Evolutionary conservation across 805 yeast species (phyloP).

Genomic region (Starmerella apis): DNA sequence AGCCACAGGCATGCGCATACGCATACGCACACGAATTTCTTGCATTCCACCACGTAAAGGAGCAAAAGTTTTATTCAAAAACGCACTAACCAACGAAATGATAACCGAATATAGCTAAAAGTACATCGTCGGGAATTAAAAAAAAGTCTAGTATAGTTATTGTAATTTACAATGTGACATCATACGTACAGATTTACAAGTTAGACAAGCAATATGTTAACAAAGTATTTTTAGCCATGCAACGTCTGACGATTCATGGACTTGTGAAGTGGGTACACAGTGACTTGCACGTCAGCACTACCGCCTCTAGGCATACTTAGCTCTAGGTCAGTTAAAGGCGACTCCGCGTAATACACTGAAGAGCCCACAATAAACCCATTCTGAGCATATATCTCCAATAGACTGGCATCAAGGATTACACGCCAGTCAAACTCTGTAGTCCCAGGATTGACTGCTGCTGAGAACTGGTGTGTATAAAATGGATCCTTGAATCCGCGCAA

Average conservation of each 20-base stretch:
- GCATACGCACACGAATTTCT: too few relatives aligned
- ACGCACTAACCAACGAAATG: too few relatives aligned
- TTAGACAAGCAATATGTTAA: too few relatives aligned
- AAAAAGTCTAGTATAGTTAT: too few relatives aligned
- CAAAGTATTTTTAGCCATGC: background rate
- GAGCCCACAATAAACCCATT: slow-evolving; percentile 20
- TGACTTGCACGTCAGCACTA: background rate
- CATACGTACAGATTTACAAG: too few relatives aligned
- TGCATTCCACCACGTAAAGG: too few relatives aligned
- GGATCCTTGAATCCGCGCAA: slow-evolving; percentile 18
- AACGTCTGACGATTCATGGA: slow-evolving; percentile 15
- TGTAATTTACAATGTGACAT: too few relatives aligned
- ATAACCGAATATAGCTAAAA: too few relatives aligned
- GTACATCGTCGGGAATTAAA: too few relatives aligned
- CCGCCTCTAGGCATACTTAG: slow-evolving; percentile 9
- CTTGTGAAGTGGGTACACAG: slow-evolving; percentile 12
- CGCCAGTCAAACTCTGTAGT: slow-evolving; percentile 9
- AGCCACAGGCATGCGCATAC: too few relatives aligned
- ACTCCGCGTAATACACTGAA: slow-evolving; percentile 11
- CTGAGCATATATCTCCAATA: slow-evolving; percentile 20
- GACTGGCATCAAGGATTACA: slow-evolving; percentile 18
- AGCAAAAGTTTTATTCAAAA: too few relatives aligned
- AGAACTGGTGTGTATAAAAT: slow-evolving; percentile 21
- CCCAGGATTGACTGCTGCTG: slow-evolving; percentile 11
- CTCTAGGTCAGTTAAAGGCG: slow-evolving; percentile 9